Percentiles rank a stretch among this genome's conserved stretches.
Evolutionary conservation across 768 basidiomycete species (phyloP).

Genomic region (Symmetrospora coprosmae): DNA sequence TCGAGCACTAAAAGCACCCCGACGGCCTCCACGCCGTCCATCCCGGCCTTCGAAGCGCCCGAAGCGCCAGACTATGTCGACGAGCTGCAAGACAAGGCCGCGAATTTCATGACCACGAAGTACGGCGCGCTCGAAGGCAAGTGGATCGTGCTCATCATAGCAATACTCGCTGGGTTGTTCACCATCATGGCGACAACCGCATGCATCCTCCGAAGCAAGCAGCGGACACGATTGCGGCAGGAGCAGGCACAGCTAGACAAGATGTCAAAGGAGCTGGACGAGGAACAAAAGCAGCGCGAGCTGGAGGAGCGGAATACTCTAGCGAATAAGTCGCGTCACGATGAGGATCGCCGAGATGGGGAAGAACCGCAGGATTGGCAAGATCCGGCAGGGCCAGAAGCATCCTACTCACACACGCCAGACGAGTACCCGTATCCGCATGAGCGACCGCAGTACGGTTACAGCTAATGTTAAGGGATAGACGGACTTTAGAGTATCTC

Average conservation of each 20-base stretch:
- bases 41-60: neutral
- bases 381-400: too few species aligned
- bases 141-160: constrained; percentile 8
- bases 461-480: too few species aligned
- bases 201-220: neutral
- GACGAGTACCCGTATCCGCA: too few species aligned
- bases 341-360: too few species aligned
- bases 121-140: neutral
- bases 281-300: neutral
- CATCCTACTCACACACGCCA: too few species aligned
- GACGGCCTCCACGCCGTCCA: neutral
- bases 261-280: neutral
- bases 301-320: too few species aligned
- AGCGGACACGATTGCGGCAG: neutral
- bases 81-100: constrained; percentile 2
- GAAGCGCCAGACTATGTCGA: neutral
- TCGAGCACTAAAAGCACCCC: neutral
- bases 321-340: too few species aligned
- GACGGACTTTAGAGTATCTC: too few species aligned
- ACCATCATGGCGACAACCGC: neutral
- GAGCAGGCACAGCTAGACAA: neutral
- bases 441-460: too few species aligned
- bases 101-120: neutral
- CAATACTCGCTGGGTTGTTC: neutral
- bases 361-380: too few species aligned